A percentile compares a stretch with the other conserved stretches of the same genome.
phyloP scores from a whole-genome alignment of 2,329 filamentous ascomycete genomes.

The Phaeosphaeria sp. region DNA sequence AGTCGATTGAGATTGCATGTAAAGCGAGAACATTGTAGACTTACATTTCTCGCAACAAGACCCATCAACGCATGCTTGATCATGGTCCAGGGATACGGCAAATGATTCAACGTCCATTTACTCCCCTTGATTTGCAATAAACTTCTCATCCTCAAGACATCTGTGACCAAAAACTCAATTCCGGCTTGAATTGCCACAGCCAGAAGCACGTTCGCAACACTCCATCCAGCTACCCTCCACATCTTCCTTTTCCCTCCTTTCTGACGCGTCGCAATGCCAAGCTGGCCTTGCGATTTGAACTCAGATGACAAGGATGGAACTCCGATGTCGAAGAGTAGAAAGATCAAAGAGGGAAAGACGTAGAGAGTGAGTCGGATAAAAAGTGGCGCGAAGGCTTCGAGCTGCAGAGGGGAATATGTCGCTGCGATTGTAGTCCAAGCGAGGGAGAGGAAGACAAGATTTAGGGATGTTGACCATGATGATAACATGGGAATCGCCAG shows the following conservation, averaged over 20 bases:
- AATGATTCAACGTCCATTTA: slow-evolving; percentile 63
- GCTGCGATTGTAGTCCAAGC: slow-evolving; percentile 86
- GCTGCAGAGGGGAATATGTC: slow-evolving; percentile 74
- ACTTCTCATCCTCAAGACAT: slow-evolving; percentile 60
- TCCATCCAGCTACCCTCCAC: slow-evolving; percentile 60
- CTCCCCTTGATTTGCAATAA: slow-evolving; percentile 66
- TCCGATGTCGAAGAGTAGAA: slow-evolving; percentile 74
- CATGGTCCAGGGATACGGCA: slow-evolving; percentile 70
- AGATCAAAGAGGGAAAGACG: slow-evolving; percentile 73
- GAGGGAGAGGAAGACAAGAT: slow-evolving; percentile 87
- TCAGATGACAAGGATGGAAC: slow-evolving; percentile 72
- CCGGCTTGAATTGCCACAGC: slow-evolving; percentile 60
- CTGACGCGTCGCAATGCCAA: slow-evolving; percentile 54
- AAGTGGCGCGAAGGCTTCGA: slow-evolving; percentile 76
- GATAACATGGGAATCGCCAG: slow-evolving; percentile 76
- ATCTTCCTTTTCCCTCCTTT: slow-evolving; percentile 51
- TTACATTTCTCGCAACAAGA: slow-evolving; percentile 64
- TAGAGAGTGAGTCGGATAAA: slow-evolving; percentile 73
- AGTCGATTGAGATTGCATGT: no score
- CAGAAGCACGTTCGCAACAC: slow-evolving; percentile 62
- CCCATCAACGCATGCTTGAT: slow-evolving; percentile 61
- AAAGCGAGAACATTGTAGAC: slow-evolving; percentile 13
- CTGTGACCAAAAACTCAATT: slow-evolving; percentile 63
- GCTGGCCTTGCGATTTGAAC: slow-evolving; percentile 71
- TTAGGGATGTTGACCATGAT: slow-evolving; percentile 80